Evolutionary conservation across 495 filamentous ascomycete genomes (phyloP).

Genomic region (Penicillium canariense): DNA sequence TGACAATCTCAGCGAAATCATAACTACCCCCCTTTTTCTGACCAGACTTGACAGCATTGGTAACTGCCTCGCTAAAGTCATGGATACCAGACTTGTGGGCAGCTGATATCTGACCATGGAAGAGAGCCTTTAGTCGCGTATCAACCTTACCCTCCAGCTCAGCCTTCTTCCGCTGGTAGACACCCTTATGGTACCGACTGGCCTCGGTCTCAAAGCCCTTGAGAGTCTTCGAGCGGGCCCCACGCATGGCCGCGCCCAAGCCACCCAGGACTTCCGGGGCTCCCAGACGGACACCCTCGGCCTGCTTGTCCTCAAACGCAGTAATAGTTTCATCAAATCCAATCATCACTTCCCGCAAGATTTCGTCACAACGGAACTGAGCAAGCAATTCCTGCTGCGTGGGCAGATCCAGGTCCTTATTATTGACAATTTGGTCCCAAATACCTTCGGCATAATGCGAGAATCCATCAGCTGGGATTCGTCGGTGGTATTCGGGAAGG

Average conservation of each 20-base stretch:
- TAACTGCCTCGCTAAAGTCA: slow-evolving; percentile 86
- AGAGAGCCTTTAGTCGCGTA: slow-evolving; percentile 77
- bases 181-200: slow-evolving; percentile 92
- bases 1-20: slow-evolving; percentile 93
- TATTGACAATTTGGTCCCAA: slow-evolving; percentile 98
- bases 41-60: slow-evolving; percentile 75
- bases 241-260: slow-evolving; percentile 72
- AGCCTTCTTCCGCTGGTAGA: slow-evolving; percentile 77
- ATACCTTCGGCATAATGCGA: slow-evolving; percentile 87
- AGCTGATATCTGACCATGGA: slow-evolving; percentile 80
- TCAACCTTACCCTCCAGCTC: slow-evolving; percentile 89
- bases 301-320: slow-evolving; percentile 84
- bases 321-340: slow-evolving; percentile 77
- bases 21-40: slow-evolving; percentile 88
- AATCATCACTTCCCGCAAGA: slow-evolving; percentile 78
- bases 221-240: slow-evolving; percentile 67
- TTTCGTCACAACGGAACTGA: slow-evolving; percentile 97
- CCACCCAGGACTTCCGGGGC: slow-evolving; percentile 69
- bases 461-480: slow-evolving; percentile 95
- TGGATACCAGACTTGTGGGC: slow-evolving; percentile 85
- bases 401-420: slow-evolving; percentile 95
- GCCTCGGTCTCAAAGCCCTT: slow-evolving; percentile 86
- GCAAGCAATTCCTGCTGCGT: slow-evolving; percentile 96
- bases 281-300: slow-evolving; percentile 66
- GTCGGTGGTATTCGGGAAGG: slow-evolving; percentile 88